Evolutionary conservation across 2,329 filamentous ascomycete species (phyloP).

Genomic region (Cercospora beticola): DNA sequence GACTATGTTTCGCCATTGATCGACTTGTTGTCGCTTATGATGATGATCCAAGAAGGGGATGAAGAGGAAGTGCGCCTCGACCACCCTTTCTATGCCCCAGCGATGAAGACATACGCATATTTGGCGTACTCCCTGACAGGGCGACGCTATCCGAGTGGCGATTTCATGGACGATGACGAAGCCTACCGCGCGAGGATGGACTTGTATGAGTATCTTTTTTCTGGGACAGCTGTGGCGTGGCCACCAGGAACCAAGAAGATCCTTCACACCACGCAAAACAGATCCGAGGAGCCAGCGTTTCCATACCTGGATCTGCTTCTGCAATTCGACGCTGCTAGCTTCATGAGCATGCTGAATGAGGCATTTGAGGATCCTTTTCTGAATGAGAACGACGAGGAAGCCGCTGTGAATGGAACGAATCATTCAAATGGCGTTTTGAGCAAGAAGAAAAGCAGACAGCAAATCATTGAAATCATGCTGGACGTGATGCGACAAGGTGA

Average conservation of each 20-base stretch:
- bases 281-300: constrained; percentile 69
- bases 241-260: constrained; percentile 62
- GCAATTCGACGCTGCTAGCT: constrained; percentile 85
- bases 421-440: constrained; percentile 30
- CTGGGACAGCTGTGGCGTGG: constrained; percentile 74
- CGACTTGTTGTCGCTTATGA: constrained; percentile 69
- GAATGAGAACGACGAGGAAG: constrained; percentile 65
- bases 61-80: constrained; percentile 55
- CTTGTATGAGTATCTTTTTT: constrained; percentile 91
- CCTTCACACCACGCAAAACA: constrained; percentile 59
- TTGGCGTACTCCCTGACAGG: constrained; percentile 88
- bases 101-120: constrained; percentile 91
- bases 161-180: constrained; percentile 68
- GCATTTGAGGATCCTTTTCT: constrained; percentile 94
- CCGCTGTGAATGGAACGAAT: constrained; percentile 27
- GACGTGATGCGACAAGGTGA: constrained; percentile 81
- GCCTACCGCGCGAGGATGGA: constrained; percentile 78
- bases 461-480: constrained; percentile 83
- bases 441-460: constrained; percentile 73
- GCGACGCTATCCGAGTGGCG: constrained; percentile 85
- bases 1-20: constrained; percentile 91
- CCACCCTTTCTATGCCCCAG: constrained; percentile 61
- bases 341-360: constrained; percentile 93
- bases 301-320: constrained; percentile 82
- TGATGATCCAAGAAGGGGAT: constrained; percentile 53